phyloP scores from a whole-genome alignment of 2,329 filamentous ascomycete genomes.

The Neofusicoccum ribis region DNA sequence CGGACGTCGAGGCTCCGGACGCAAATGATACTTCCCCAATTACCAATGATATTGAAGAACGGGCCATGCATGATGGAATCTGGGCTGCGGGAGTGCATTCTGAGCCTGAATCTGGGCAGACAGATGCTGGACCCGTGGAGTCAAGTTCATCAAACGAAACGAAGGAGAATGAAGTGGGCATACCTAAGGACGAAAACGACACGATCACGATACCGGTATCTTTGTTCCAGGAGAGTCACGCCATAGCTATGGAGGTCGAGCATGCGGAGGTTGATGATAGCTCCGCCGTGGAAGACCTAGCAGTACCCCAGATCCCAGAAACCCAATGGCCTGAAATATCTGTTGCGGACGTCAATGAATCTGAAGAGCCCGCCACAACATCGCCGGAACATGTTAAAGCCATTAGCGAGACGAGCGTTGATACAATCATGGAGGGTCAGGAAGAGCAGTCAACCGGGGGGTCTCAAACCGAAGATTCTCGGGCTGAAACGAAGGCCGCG shows the following conservation, averaged over 20 bases:
- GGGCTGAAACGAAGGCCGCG: background rate
- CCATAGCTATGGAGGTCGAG: background rate
- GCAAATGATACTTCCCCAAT: too few relatives aligned
- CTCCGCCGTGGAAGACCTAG: background rate
- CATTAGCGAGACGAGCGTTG: background rate
- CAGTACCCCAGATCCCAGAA: background rate
- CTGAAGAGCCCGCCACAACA: background rate
- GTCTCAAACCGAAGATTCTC: background rate
- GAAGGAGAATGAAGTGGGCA: background rate
- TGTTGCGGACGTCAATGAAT: background rate
- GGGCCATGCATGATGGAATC: too few relatives aligned
- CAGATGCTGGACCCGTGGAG: too few relatives aligned
- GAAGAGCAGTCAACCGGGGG: background rate
- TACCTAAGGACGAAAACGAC: too few relatives aligned
- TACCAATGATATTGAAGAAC: too few relatives aligned
- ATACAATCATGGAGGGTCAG: background rate
- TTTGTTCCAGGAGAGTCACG: background rate
- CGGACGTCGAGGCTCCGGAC: background rate
- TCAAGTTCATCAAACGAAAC: too few relatives aligned
- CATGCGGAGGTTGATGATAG: background rate
- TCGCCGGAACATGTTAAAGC: background rate
- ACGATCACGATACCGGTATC: too few relatives aligned
- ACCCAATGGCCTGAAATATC: background rate
- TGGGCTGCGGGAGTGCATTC: too few relatives aligned
- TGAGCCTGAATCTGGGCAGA: too few relatives aligned